These are phyloP conservation scores for Trichoderma asperelloides DNA, from an alignment of 495 filamentous ascomycete species.

Conservation along the genomic window DNA sequence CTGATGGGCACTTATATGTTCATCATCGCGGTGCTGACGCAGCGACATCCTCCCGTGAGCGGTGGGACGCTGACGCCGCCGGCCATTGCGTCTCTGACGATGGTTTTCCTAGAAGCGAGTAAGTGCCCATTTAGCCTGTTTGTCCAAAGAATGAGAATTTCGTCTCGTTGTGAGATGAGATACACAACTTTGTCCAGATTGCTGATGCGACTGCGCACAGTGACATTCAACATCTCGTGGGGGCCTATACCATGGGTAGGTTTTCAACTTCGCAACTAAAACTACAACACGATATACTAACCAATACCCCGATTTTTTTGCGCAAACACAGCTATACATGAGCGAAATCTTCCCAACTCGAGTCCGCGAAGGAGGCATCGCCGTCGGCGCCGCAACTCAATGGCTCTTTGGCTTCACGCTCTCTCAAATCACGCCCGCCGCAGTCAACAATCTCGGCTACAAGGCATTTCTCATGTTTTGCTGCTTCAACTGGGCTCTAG, in stretches of 20 bases:
- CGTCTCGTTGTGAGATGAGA: too few species aligned
- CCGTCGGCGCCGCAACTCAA: constrained; percentile 39
- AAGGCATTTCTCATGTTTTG: constrained; percentile 48
- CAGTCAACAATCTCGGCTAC: constrained; percentile 43
- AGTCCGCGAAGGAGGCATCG: constrained; percentile 40
- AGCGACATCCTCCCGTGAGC: constrained; percentile 32
- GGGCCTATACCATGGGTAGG: constrained; percentile 36
- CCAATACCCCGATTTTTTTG: not conserved
- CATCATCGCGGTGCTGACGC: constrained; percentile 23
- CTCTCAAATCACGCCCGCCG: constrained; percentile 43
- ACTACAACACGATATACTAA: not conserved
- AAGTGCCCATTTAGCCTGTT: not conserved
- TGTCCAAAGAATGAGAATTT: too few species aligned
- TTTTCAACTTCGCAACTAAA: constrained; percentile 9
- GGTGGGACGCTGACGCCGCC: constrained; percentile 19
- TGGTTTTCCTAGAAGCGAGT: constrained; percentile 41
- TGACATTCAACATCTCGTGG: constrained; percentile 43
- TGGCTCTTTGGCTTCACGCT: constrained; percentile 51
- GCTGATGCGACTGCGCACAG: constrained; percentile 8
- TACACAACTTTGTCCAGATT: not conserved
- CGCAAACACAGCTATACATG: constrained; percentile 26
- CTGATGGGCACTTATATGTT: constrained; percentile 29
- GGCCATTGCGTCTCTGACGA: constrained; percentile 40
- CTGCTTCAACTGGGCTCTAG: constrained; percentile 40
- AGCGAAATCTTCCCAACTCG: constrained; percentile 46